Evolutionary conservation across 192 early-diverging fungal species (phyloP).

Genomic region (Spizellomyces sp.): DNA sequence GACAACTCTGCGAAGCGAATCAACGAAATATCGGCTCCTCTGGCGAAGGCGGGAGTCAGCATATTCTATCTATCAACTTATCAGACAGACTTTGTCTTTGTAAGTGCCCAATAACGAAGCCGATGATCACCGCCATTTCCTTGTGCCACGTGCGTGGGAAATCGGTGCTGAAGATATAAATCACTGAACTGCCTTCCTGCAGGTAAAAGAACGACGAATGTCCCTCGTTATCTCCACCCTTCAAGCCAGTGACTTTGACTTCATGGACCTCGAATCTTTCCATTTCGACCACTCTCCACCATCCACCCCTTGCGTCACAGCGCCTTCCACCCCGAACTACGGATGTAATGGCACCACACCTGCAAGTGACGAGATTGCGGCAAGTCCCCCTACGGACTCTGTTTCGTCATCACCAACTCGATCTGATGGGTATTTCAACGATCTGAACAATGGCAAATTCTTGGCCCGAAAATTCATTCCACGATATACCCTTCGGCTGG

Average conservation of each 20-base stretch:
- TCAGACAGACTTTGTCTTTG: conserved; percentile 73
- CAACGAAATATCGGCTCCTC: conserved; percentile 57
- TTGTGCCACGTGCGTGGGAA: background rate
- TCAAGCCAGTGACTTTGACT: conserved; percentile 39
- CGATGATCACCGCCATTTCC: background rate
- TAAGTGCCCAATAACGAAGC: conserved; percentile 34
- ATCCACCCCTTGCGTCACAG: conserved; percentile 5
- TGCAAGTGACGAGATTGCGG: no score
- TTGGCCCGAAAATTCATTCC: conserved; percentile 48
- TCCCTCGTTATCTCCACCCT: conserved; percentile 56
- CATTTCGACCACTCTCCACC: conserved; percentile 34
- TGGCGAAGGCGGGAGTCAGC: conserved; percentile 64
- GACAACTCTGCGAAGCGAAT: conserved; percentile 65
- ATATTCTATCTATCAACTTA: conserved; percentile 78
- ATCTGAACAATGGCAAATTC: conserved; percentile 40
- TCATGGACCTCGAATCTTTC: conserved; percentile 43
- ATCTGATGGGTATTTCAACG: conserved; percentile 25
- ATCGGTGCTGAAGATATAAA: background rate
- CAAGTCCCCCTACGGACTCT: background rate
- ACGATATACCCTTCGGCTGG: conserved; percentile 56
- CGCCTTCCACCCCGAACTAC: conserved; percentile 29
- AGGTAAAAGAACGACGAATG: conserved; percentile 66
- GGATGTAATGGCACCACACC: conserved; percentile 32
- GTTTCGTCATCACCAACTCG: conserved; percentile 23
- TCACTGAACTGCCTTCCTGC: background rate